Evolutionary conservation across 352 stramenopile species (phyloP), one percentile per base, ranked within the genome.

Genomic region (Phytophthora rubi): DNA sequence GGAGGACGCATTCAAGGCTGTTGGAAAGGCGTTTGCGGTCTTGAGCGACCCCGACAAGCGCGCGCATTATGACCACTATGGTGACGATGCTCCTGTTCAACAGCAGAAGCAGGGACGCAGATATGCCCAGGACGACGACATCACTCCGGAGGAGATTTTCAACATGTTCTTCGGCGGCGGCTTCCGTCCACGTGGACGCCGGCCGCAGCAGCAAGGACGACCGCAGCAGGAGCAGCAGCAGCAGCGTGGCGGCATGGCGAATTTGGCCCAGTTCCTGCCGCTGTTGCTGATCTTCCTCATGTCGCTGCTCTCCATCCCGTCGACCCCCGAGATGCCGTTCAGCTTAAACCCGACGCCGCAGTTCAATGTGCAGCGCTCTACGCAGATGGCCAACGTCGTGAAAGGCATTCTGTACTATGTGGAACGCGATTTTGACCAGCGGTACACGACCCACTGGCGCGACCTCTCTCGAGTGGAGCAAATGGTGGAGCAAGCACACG

Each of bases 1-100:
- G 4, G 97, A 99, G 72, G 97, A 99, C 68, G 97, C 97, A 30
- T 99, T 99, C 82, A 99, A 99, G 80, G 95, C 89, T 2, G 89
- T 96, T 3, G 89, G 89, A 60, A 93, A 98, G 35, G 98, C 98
- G 12, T 99, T 99, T 79, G 89, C 89, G 8, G 89, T 95, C 23
- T 76, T 98, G 47, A 97, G 90, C 48, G 92, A 98, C 69, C 80
- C 85, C 0, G 83, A 97, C 48, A 98, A 98, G 70, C 88, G 90
- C 26, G 78, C 86, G 47, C 83, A 97, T 62, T 98, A 97, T 61
- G 90, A 97, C 53, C 83, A 80, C 7, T 94, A 87, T 54, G 91
- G 87, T 5, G 86, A 94, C 51, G 80, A 75, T 48, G 73, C 71
- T 6, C 80, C 84, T 0, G 68, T 85, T 55, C 76, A 84, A 33